phyloP scores from a whole-genome alignment of 805 yeast species.

The Pichia pseudocactophila region DNA sequence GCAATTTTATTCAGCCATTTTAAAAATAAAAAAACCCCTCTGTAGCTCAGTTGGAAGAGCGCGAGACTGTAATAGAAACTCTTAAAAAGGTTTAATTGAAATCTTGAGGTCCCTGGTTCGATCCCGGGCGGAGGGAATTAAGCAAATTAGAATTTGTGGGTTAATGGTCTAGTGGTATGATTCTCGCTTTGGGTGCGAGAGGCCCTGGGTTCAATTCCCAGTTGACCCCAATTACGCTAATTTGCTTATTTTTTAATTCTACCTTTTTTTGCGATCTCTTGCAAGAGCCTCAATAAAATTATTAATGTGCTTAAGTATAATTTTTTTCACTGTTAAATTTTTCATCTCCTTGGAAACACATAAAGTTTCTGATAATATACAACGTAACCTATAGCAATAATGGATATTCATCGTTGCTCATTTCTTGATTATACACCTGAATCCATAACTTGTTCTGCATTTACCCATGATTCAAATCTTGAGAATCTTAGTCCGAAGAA shows the following conservation, averaged over 20 bases:
- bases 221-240: constrained; percentile 22
- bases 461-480: constrained; percentile 49
- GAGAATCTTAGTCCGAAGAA: constrained; percentile 40
- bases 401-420: constrained; percentile 84
- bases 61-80: constrained; percentile 14
- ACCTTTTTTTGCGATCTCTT: not conserved
- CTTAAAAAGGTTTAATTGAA: constrained; percentile 1
- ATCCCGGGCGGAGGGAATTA: constrained; percentile 13
- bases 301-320: not conserved
- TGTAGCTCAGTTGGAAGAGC: constrained; percentile 20
- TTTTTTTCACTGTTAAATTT: not conserved
- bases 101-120: constrained; percentile 16
- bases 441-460: constrained; percentile 71
- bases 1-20: not conserved
- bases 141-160: constrained; percentile 8
- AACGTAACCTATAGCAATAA: constrained; percentile 15
- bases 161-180: constrained; percentile 47
- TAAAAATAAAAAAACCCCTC: constrained; percentile 12
- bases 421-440: constrained; percentile 86
- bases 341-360: not conserved
- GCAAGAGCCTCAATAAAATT: not conserved
- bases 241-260: too few relatives aligned
- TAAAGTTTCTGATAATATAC: too few relatives aligned
- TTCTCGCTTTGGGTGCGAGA: constrained; percentile 49
- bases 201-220: constrained; percentile 52